Conservation (phyloP, 1,284 basidiomycete genomes). For the Ustilago curta region DNA sequence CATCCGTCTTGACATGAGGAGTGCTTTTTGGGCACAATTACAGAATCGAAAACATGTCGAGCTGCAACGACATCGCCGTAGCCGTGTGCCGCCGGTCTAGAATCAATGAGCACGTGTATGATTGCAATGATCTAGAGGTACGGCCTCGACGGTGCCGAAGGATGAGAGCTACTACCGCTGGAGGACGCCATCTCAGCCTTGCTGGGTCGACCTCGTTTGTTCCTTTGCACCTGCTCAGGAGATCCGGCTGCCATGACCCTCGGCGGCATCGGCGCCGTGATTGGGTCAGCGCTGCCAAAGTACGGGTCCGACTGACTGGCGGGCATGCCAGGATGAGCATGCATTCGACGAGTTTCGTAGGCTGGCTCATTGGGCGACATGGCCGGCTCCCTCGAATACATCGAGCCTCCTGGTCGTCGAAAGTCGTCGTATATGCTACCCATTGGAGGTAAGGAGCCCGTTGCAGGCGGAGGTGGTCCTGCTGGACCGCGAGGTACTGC, state of each 20-base stretch:
- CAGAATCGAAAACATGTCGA: neutral
- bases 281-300: constrained; percentile 12
- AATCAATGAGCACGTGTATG: neutral
- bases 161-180: constrained; percentile 16
- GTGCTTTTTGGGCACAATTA: constrained; percentile 11
- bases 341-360: constrained; percentile 26
- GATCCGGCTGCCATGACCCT: constrained; percentile 13
- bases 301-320: constrained; percentile 18
- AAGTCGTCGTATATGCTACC: constrained; percentile 33
- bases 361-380: constrained; percentile 26
- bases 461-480: constrained; percentile 2
- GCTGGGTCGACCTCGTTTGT: constrained; percentile 46
- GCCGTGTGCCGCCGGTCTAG: neutral
- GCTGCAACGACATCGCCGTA: neutral
- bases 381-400: constrained; percentile 18
- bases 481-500: constrained; percentile 7
- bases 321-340: constrained; percentile 16
- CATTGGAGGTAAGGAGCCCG: constrained; percentile 1
- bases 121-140: constrained; percentile 13
- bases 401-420: constrained; percentile 28
- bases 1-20: no score
- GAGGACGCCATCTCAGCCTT: constrained; percentile 33
- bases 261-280: constrained; percentile 27
- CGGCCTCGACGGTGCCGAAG: constrained; percentile 13
- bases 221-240: constrained; percentile 30